A percentile compares a stretch with the other conserved stretches of the same genome.
phyloP scores from a whole-genome alignment of 1,284 basidiomycete genomes.

The Irpex sp. region DNA sequence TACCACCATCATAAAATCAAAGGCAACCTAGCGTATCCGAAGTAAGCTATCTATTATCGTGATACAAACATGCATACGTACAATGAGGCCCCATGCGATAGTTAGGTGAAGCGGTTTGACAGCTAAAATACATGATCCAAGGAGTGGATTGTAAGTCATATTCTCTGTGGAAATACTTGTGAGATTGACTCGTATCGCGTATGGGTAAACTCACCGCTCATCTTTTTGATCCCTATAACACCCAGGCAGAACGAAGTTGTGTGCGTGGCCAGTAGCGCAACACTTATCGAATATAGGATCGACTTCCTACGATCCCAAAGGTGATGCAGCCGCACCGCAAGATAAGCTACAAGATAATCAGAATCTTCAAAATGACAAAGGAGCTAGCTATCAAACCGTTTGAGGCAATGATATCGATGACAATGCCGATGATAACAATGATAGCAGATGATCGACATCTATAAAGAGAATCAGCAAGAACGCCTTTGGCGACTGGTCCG shows the following conservation, averaged over 20 bases:
- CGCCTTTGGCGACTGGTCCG: background rate
- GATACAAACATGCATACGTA: background rate
- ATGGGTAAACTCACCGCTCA: background rate
- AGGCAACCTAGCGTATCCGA: background rate
- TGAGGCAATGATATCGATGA: background rate
- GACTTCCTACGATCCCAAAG: background rate
- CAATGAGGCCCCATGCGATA: background rate
- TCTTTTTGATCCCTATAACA: background rate
- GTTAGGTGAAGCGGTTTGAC: background rate
- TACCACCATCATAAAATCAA: background rate
- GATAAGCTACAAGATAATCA: background rate
- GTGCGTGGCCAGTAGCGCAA: background rate
- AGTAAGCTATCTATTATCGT: background rate
- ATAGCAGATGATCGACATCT: background rate
- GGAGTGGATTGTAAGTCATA: background rate
- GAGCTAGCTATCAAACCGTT: background rate
- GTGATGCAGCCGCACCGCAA: background rate
- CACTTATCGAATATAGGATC: background rate
- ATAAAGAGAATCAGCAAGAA: background rate
- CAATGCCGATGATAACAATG: background rate
- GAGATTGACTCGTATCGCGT: background rate
- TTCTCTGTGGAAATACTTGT: background rate
- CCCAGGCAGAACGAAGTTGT: background rate
- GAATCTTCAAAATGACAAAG: background rate
- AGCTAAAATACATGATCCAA: background rate